phyloP scores from a whole-genome alignment of 2,329 filamentous ascomycete genomes.

The Phyllosticta paracitricarpa region DNA sequence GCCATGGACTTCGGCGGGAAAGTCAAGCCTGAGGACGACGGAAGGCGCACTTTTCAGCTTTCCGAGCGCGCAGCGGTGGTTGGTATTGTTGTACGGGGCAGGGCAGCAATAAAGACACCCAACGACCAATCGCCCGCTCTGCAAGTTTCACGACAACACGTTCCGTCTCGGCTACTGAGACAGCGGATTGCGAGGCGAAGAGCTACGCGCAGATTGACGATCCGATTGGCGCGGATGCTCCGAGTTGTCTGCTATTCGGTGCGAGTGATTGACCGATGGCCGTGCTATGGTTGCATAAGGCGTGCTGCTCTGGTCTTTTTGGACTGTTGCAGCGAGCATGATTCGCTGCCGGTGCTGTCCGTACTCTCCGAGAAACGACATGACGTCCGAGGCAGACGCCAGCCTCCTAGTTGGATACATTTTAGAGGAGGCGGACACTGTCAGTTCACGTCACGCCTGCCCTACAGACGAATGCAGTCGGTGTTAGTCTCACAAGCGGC shows the following conservation, averaged over 20 bases:
- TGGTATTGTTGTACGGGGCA: neutral
- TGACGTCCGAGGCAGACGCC: neutral
- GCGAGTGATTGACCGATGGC: neutral
- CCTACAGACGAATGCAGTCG: neutral
- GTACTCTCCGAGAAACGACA: neutral
- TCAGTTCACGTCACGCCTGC: neutral
- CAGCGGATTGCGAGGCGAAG: neutral
- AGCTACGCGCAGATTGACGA: neutral
- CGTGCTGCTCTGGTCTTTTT: neutral
- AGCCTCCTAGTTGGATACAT: neutral
- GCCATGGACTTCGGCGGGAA: no score
- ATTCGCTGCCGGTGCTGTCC: neutral
- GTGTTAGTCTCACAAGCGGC: neutral
- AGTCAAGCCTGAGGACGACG: neutral
- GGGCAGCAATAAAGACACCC: neutral
- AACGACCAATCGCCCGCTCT: neutral
- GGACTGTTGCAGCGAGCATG: neutral
- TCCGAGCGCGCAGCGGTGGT: neutral
- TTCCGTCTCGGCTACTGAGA: neutral
- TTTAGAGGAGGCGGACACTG: neutral
- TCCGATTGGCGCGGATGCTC: neutral
- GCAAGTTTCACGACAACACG: neutral
- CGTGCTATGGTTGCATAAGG: neutral
- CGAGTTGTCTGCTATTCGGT: neutral
- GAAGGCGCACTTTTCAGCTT: neutral